A percentile compares a stretch with the other conserved stretches of the same genome.
Evolutionary conservation across 345 rosid species (phyloP).

Genomic region (Hibiscus tridactylites): DNA sequence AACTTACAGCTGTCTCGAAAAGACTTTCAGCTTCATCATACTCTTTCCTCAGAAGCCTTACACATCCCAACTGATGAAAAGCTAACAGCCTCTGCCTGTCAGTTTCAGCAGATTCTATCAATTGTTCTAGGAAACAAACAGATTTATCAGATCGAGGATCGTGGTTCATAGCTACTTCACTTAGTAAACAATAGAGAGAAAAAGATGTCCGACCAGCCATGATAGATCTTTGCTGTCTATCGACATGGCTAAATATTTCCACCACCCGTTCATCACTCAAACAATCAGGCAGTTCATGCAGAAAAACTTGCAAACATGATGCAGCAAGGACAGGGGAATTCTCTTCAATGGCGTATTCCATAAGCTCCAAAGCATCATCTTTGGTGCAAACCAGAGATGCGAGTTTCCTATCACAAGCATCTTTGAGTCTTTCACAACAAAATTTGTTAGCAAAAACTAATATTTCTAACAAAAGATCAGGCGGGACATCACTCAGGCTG

Average conservation of each 20-base stretch:
- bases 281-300: conserved; percentile 71
- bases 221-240: conserved; percentile 44
- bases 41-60: conserved; percentile 72
- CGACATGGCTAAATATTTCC: conserved; percentile 48
- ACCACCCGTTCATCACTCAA: conserved; percentile 64
- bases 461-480: conserved; percentile 66
- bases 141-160: conserved; percentile 65
- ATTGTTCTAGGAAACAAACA: conserved; percentile 47
- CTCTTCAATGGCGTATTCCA: conserved; percentile 85
- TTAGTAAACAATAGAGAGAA: conserved; percentile 69
- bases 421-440: conserved; percentile 85
- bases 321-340: conserved; percentile 73
- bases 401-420: conserved; percentile 74
- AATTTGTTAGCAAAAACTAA: conserved; percentile 78
- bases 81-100: conserved; percentile 65
- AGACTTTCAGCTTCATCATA: conserved; percentile 67
- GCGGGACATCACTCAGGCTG: conserved; percentile 41
- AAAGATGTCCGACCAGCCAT: conserved; percentile 75
- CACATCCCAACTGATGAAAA: conserved; percentile 89
- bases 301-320: conserved; percentile 75
- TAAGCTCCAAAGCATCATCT: conserved; percentile 83
- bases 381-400: conserved; percentile 53
- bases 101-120: conserved; percentile 65
- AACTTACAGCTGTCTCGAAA: conserved; percentile 52
- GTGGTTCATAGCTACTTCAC: conserved; percentile 76